phyloP scores from a whole-genome alignment of 2,329 filamentous ascomycete genomes.

The Colletotrichum sp. region DNA sequence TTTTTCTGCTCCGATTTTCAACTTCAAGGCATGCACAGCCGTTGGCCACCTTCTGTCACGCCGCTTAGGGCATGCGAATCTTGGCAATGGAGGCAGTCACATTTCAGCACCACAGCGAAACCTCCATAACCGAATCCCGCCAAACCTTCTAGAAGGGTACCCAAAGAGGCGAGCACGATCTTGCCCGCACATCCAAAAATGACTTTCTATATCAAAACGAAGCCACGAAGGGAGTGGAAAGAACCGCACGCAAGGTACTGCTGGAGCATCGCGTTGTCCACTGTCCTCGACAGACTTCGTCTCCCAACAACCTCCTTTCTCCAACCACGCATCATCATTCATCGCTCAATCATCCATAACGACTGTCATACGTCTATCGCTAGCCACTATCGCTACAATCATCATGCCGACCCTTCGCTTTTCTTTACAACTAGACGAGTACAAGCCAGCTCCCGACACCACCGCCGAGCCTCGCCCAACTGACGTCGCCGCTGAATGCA shows the following conservation, averaged over 20 bases:
- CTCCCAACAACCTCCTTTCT: not conserved
- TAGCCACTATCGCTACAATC: not conserved
- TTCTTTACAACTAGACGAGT: not conserved
- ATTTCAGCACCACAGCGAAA: accelerated
- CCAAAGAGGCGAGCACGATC: not conserved
- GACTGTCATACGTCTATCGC: not conserved
- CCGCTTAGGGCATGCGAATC: accelerated
- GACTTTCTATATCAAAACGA: not conserved
- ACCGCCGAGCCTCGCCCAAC: not conserved
- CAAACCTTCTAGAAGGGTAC: not conserved
- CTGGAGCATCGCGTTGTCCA: not conserved
- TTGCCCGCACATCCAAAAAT: accelerated
- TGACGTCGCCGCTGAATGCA: not conserved
- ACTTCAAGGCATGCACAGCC: accelerated
- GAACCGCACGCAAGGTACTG: not conserved
- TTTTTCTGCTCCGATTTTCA: accelerated
- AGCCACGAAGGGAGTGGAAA: not conserved
- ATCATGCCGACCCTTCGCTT: not conserved
- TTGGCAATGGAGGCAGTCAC: no score
- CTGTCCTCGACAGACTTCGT: not conserved
- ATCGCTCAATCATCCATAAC: not conserved
- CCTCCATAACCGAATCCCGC: not conserved
- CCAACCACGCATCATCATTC: not conserved
- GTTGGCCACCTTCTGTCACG: not conserved
- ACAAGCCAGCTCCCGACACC: not conserved